Evolutionary conservation across 1,139 yeast genomes (phyloP).

Genomic region (Hyphopichia wangnamkhiaoensis): DNA sequence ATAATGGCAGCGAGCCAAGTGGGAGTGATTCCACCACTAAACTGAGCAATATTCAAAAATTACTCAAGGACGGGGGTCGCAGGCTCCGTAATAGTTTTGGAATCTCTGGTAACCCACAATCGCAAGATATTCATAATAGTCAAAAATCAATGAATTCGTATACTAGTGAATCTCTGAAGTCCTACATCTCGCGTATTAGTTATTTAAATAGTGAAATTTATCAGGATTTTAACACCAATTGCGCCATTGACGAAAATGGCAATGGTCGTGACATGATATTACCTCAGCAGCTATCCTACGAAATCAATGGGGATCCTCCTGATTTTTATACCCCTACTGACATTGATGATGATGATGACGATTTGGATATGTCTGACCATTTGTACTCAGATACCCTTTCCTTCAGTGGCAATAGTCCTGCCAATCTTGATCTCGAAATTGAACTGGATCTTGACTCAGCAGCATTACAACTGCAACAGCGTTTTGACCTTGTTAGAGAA

Average conservation of each 20-base stretch:
- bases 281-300: too few species aligned
- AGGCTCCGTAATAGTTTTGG: not conserved
- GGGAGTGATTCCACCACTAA: not conserved
- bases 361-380: not conserved
- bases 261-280: too few species aligned
- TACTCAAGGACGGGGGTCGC: too few species aligned
- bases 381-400: not conserved
- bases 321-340: not conserved
- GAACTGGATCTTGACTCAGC: not conserved
- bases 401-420: not conserved
- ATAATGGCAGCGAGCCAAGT: too few species aligned
- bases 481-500: not conserved
- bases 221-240: not conserved
- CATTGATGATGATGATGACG: constrained; percentile 3
- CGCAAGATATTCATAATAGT: not conserved
- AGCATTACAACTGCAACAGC: not conserved
- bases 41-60: not conserved
- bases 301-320: too few species aligned
- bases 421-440: not conserved
- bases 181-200: constrained; percentile 1
- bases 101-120: not conserved
- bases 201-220: constrained; percentile 3
- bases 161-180: constrained; percentile 1
- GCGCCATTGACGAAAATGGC: not conserved
- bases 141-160: not conserved